phyloP scores from a whole-genome alignment of 1,139 yeast species.

The Geotrichum fermentans region DNA sequence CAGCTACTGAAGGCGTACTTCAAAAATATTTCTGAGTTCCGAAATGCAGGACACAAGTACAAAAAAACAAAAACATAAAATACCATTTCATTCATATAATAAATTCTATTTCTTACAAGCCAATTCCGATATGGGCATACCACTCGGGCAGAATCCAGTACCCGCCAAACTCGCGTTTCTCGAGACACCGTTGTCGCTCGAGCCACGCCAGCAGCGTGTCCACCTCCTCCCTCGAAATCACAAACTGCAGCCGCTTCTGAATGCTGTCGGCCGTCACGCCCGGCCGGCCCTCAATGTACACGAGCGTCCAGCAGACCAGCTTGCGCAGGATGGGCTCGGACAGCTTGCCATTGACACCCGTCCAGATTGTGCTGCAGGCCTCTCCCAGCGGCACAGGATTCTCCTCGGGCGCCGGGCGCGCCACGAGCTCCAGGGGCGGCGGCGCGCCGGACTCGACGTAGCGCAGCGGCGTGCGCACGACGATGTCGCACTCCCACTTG shows the following conservation, averaged over 20 bases:
- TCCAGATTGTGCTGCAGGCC: slow-evolving; percentile 70
- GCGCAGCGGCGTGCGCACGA: slow-evolving; percentile 25
- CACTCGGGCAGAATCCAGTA: slow-evolving; percentile 50
- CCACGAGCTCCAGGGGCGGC: background rate
- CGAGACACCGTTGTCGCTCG: slow-evolving; percentile 41
- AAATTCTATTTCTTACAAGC: no score
- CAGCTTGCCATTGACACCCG: slow-evolving; percentile 58
- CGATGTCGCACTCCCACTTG: slow-evolving; percentile 58
- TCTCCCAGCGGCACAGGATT: slow-evolving; percentile 48
- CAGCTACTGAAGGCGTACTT: no score
- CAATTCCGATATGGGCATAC: slow-evolving; percentile 39
- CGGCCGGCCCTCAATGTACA: slow-evolving; percentile 48
- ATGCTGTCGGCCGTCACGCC: slow-evolving; percentile 48
- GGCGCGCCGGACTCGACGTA: slow-evolving; percentile 18
- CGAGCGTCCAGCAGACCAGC: slow-evolving; percentile 51
- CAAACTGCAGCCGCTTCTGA: slow-evolving; percentile 40
- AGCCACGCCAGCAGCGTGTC: slow-evolving; percentile 56
- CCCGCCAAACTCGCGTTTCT: slow-evolving; percentile 44
- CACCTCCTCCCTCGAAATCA: slow-evolving; percentile 50
- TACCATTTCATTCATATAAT: no score
- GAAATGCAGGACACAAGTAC: no score
- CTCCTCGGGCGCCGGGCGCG: slow-evolving; percentile 10
- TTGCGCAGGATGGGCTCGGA: slow-evolving; percentile 58
- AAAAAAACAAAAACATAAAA: no score
- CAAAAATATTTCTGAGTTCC: no score